Percentiles rank a stretch among this genome's conserved stretches.
phyloP scores from a whole-genome alignment of 2,329 filamentous ascomycete genomes.

The Rhynchosporium graminicola region DNA sequence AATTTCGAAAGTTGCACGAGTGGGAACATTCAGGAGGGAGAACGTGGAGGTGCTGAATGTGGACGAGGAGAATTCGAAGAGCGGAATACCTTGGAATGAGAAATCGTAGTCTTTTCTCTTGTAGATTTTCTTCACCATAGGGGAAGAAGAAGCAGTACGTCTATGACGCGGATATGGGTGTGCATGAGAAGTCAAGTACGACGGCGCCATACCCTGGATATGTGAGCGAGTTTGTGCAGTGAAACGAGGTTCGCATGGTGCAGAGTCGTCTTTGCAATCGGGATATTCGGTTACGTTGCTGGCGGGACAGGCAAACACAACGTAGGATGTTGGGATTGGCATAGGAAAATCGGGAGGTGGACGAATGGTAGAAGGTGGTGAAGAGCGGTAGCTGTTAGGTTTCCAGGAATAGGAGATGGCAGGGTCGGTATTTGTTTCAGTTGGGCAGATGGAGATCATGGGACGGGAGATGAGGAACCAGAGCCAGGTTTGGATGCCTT shows the following conservation, averaged over 20 bases:
- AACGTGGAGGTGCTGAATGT: neutral
- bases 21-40: neutral
- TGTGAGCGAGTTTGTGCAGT: neutral
- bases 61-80: conserved; percentile 36
- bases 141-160: neutral
- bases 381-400: neutral
- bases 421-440: neutral
- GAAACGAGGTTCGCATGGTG: neutral
- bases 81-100: conserved; percentile 33
- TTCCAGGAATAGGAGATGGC: neutral
- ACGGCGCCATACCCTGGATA: neutral
- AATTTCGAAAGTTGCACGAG: conserved; percentile 6
- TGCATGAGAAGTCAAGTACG: neutral
- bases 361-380: neutral
- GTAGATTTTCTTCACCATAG: conserved; percentile 14
- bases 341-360: conserved; percentile 33
- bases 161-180: neutral
- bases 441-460: conserved; percentile 17
- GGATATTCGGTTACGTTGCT: conserved; percentile 31
- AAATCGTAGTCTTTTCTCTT: conserved; percentile 37
- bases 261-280: conserved; percentile 17
- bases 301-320: conserved; percentile 37
- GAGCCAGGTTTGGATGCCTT: conserved; percentile 31
- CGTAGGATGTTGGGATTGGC: conserved; percentile 29
- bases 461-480: conserved; percentile 35